phyloP scores from a whole-genome alignment of 495 filamentous ascomycete species.

The Aspergillus heteromorphus region DNA sequence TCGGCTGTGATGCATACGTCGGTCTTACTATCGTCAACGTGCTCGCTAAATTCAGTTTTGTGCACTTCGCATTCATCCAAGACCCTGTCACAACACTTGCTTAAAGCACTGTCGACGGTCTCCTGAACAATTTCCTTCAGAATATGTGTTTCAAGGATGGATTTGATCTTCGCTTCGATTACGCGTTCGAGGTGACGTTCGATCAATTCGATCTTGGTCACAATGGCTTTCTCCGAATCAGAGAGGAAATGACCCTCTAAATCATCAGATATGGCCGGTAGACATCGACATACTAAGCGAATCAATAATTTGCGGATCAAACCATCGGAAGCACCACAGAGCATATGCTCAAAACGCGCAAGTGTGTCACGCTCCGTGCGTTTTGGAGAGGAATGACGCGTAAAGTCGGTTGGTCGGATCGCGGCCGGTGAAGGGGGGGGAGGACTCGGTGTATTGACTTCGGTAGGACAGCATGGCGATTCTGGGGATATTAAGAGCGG shows the following conservation, averaged over 20 bases:
- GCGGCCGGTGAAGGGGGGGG: conserved; percentile 12
- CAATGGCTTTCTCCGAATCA: conserved; percentile 8
- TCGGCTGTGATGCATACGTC: conserved; percentile 14
- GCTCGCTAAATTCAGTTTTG: conserved; percentile 16
- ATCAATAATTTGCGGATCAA: conserved; percentile 11
- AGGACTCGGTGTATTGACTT: conserved; percentile 18
- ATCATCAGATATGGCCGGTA: conserved; percentile 12
- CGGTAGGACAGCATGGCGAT: conserved; percentile 14
- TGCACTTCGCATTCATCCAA: conserved; percentile 12
- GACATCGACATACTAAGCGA: conserved; percentile 12
- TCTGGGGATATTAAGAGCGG: conserved; percentile 9
- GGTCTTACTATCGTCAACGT: conserved; percentile 14
- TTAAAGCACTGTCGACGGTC: conserved; percentile 10
- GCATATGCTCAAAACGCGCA: conserved; percentile 9
- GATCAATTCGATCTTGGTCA: conserved; percentile 10
- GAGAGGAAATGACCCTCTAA: conserved; percentile 9
- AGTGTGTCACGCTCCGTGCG: conserved; percentile 11
- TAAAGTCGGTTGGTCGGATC: conserved; percentile 15
- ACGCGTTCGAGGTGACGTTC: conserved; percentile 12
- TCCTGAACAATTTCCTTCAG: conserved; percentile 4
- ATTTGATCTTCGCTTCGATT: conserved; percentile 11
- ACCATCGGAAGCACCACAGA: conserved; percentile 12
- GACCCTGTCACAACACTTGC: conserved; percentile 13
- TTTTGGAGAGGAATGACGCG: conserved; percentile 10
- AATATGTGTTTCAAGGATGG: conserved; percentile 8